phyloP scores from a whole-genome alignment of 2,329 filamentous ascomycete species.

The Ophiostoma sp. region DNA sequence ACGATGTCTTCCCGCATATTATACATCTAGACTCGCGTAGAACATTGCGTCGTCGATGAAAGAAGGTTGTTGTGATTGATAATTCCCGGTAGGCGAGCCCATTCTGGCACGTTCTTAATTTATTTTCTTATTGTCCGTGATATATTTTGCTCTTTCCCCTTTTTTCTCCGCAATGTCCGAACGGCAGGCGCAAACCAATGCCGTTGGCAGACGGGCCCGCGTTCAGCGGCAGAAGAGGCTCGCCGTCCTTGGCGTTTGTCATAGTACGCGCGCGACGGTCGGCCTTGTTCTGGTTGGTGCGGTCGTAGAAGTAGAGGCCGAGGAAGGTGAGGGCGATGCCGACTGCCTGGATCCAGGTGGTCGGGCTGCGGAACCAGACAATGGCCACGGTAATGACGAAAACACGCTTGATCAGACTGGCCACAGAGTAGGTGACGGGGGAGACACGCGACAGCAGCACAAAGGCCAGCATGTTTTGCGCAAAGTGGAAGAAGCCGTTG shows the following conservation, averaged over 20 bases:
- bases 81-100: constrained; percentile 3
- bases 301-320: constrained; percentile 92
- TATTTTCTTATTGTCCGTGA: neutral
- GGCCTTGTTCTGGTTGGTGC: constrained; percentile 84
- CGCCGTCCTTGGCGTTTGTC: constrained; percentile 44
- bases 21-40: neutral
- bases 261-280: constrained; percentile 77
- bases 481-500: constrained; percentile 96
- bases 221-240: constrained; percentile 67
- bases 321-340: constrained; percentile 89
- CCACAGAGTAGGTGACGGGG: constrained; percentile 95
- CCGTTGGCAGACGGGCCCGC: constrained; percentile 28
- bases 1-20: too few species aligned
- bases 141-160: neutral
- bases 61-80: neutral
- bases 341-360: constrained; percentile 76
- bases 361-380: constrained; percentile 91
- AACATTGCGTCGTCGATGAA: neutral
- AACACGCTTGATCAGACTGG: constrained; percentile 92
- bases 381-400: constrained; percentile 96
- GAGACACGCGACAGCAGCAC: constrained; percentile 89
- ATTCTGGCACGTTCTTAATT: neutral
- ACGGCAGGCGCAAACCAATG: constrained; percentile 24
- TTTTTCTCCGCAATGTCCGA: constrained; percentile 9
- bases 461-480: constrained; percentile 93